Base-by-base conservation (phyloP, 1,284 basidiomycete species). In the Veloporphyrellus conicus region DNA sequence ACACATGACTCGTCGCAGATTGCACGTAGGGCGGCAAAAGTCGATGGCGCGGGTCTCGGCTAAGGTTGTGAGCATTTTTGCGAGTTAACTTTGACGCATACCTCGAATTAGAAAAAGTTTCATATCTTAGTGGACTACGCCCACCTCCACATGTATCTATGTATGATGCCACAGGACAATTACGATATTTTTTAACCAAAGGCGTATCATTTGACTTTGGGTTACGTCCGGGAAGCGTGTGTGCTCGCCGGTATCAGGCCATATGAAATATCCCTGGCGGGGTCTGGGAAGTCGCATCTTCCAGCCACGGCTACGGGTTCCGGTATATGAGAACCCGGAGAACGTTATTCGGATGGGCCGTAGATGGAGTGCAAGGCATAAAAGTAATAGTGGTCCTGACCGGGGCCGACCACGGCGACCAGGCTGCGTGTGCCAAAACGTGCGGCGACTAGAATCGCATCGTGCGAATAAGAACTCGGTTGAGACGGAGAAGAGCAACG, bases 81-180 rank as follows among this genome's bases (percentile, higher is more conserved):
- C 35, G 50, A 61, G 57, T 45, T 47, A 61, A 63, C 61, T 43
- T 59, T 62, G 54, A 58, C 52, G 43, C 29, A 46, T 34, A 43
- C 11, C 57, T 62, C 6, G 47, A 58, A 62, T 50, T 50, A 51
- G 61, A 49, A 58, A n/a, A 41, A 42, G 37, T 54, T 40, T 34
- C 32, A 38, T 50, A 42, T 50, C 34, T 20, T 20, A 18, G 41
- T 22, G 18, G 41, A 28, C 33, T 54, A 52, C 45, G 56, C 43
- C 48, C 43, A 22, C 32, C 9, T 5, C 39, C 33, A 44, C 44
- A 54, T 38, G 44, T 35, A 41, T 9, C 10, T n/a, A n/a, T n/a
- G n/a, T n/a, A 43, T 27, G 25, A 29, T 38, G 16, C 36, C 23
- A 37, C 31, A 33, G 32, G 43, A 41, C 9, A 29, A 42, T 60